Evolutionary conservation across 2,329 filamentous ascomycete species (phyloP).

Genomic region (Paecilomyces formosus): DNA sequence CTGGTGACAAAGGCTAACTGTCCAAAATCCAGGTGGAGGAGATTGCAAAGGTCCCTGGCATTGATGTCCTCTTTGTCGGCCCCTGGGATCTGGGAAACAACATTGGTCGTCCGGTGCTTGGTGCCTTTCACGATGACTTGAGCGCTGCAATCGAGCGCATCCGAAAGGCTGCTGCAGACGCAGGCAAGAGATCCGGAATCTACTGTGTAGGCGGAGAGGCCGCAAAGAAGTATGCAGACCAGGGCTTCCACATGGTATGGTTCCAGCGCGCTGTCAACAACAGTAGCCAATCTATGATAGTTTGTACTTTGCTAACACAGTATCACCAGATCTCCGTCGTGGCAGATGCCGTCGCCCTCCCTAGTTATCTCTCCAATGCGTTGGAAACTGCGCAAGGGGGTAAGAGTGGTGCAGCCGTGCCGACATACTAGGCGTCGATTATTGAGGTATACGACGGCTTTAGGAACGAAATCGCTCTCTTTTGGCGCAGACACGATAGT

Average conservation of each 20-base stretch:
- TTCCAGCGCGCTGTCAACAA: neutral
- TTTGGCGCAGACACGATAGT: neutral
- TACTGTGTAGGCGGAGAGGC: slow-evolving; percentile 48
- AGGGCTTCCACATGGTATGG: slow-evolving; percentile 49
- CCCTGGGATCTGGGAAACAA: slow-evolving; percentile 53
- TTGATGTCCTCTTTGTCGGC: slow-evolving; percentile 48
- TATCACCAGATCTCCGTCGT: slow-evolving; percentile 30
- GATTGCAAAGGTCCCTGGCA: slow-evolving; percentile 46
- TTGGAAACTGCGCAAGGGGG: slow-evolving; percentile 25
- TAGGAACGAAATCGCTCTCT: neutral
- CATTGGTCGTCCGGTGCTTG: slow-evolving; percentile 46
- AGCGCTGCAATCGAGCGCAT: slow-evolving; percentile 46
- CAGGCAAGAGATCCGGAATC: slow-evolving; percentile 49
- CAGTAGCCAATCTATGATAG: neutral
- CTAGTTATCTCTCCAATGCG: slow-evolving; percentile 30
- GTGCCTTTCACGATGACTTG: slow-evolving; percentile 43
- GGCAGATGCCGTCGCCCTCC: slow-evolving; percentile 40
- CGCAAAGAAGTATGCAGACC: slow-evolving; percentile 44
- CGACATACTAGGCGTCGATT: slow-evolving; percentile 3
- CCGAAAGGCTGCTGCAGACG: slow-evolving; percentile 43
- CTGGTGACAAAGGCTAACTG: neutral
- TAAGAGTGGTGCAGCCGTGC: slow-evolving; percentile 7
- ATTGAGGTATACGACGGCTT: neutral
- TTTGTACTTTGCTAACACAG: slow-evolving; percentile 1
- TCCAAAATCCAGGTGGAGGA: slow-evolving; percentile 31